phyloP scores from a whole-genome alignment of 2,329 filamentous ascomycete genomes.

The Clonostachys sp. region DNA sequence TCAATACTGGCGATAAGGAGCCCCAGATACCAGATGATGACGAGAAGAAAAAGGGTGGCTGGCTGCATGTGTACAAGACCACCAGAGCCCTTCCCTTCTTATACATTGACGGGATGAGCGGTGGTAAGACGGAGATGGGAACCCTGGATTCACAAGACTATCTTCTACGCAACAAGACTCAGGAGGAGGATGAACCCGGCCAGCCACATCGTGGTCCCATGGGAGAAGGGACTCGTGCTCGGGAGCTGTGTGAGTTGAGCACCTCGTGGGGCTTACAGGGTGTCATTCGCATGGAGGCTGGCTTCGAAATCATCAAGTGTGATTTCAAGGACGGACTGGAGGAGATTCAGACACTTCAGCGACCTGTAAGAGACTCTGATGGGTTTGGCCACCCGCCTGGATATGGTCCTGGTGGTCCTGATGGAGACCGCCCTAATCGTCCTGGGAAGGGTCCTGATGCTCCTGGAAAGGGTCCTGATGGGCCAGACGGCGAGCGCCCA shows the following conservation, averaged over 20 bases:
- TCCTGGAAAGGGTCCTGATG: too few species aligned
- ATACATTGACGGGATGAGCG: constrained; percentile 67
- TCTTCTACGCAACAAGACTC: constrained; percentile 37
- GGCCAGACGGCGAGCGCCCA: too few species aligned
- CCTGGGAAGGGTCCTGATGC: too few species aligned
- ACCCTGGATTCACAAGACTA: constrained; percentile 65
- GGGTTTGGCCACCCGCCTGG: too few species aligned
- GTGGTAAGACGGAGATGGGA: constrained; percentile 59
- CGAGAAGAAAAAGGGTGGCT: constrained; percentile 33
- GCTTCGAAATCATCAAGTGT: constrained; percentile 68
- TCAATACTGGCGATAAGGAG: too few species aligned
- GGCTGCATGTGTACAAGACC: constrained; percentile 62
- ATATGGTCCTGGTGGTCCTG: too few species aligned
- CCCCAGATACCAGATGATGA: not conserved
- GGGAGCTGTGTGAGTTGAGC: constrained; percentile 39
- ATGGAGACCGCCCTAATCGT: too few species aligned
- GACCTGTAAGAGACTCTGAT: constrained; percentile 6
- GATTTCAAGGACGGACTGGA: constrained; percentile 43
- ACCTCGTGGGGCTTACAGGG: constrained; percentile 56
- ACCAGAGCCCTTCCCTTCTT: constrained; percentile 53
- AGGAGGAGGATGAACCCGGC: not conserved
- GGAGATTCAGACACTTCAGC: constrained; percentile 22
- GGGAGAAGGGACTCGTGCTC: constrained; percentile 47
- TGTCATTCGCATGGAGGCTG: constrained; percentile 64
- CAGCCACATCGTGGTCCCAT: constrained; percentile 7